Evolutionary conservation across 257 asterid species (phyloP).

Genomic region (Primulina tabacum): DNA sequence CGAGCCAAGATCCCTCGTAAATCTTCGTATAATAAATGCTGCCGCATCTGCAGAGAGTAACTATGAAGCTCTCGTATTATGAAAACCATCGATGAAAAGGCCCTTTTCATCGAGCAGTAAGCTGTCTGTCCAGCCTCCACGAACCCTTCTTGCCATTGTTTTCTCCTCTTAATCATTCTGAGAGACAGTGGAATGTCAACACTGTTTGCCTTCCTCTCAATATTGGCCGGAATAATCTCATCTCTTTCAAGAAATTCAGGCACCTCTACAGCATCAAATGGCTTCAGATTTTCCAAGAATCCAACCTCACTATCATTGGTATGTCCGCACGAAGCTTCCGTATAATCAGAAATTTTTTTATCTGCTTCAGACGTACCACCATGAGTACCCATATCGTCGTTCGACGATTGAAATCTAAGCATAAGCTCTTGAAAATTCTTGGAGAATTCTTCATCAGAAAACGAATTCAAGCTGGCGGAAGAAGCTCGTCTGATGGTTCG

Average conservation of each 20-base stretch:
- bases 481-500: conserved; percentile 39
- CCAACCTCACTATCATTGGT: conserved; percentile 21
- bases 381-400: conserved; percentile 21
- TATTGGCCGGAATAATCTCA: conserved; percentile 52
- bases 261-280: conserved; percentile 48
- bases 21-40: conserved; percentile 62
- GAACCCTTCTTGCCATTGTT: conserved; percentile 70
- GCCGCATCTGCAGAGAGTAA: conserved; percentile 76
- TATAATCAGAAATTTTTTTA: neutral
- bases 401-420: conserved; percentile 35
- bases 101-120: conserved; percentile 72
- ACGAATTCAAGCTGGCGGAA: conserved; percentile 60
- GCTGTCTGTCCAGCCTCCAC: conserved; percentile 64
- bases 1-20: conserved; percentile 69
- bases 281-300: conserved; percentile 28
- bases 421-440: conserved; percentile 52
- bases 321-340: conserved; percentile 15
- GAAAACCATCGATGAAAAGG: conserved; percentile 94
- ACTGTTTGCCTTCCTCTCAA: conserved; percentile 70
- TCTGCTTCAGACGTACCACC: conserved; percentile 12
- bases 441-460: conserved; percentile 81
- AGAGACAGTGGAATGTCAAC: conserved; percentile 82
- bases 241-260: conserved; percentile 53
- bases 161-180: conserved; percentile 67
- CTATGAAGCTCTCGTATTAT: conserved; percentile 85